Conservation (phyloP, 805 yeast species). For the Candida nitratophila region DNA sequence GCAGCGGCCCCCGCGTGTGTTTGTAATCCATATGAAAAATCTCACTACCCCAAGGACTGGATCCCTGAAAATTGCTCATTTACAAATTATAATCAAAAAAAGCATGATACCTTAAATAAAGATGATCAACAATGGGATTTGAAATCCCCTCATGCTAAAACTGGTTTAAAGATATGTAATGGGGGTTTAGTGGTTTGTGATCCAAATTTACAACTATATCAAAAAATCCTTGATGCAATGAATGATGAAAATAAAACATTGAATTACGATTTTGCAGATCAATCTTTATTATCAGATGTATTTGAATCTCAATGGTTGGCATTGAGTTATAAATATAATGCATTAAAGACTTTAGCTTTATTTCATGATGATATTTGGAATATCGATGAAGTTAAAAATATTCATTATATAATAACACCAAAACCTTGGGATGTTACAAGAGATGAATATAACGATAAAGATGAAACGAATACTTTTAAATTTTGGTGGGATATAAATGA, state of each 20-base stretch:
- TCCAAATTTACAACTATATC: slow-evolving; percentile 32
- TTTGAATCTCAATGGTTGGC: slow-evolving; percentile 45
- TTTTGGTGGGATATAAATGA: slow-evolving; percentile 44
- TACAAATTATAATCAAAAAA: slow-evolving; percentile 28
- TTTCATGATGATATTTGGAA: slow-evolving; percentile 43
- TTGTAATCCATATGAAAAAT: slow-evolving; percentile 46
- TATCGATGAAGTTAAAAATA: slow-evolving; percentile 41
- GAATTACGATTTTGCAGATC: slow-evolving; percentile 51
- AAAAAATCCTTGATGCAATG: slow-evolving; percentile 35
- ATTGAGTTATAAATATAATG: slow-evolving; percentile 46
- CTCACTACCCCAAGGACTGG: slow-evolving; percentile 53
- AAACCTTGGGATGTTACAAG: slow-evolving; percentile 50
- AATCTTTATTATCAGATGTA: slow-evolving; percentile 47
- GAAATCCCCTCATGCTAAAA: slow-evolving; percentile 34
- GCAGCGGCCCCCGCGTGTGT: slow-evolving; percentile 60
- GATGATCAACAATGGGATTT: slow-evolving; percentile 11
- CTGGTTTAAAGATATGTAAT: slow-evolving; percentile 45
- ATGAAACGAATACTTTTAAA: slow-evolving; percentile 40
- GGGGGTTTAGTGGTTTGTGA: slow-evolving; percentile 51
- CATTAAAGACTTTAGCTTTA: slow-evolving; percentile 42
- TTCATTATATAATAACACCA: slow-evolving; percentile 51
- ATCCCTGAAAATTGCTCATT: slow-evolving; percentile 42
- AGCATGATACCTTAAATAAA: slow-evolving; percentile 3
- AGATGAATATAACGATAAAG: slow-evolving; percentile 17
- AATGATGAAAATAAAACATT: slow-evolving; percentile 29